Evolutionary conservation across 192 early-diverging fungal genomes (phyloP), one percentile per base, ranked within the genome.

Genomic region (Coemansia sp.): DNA sequence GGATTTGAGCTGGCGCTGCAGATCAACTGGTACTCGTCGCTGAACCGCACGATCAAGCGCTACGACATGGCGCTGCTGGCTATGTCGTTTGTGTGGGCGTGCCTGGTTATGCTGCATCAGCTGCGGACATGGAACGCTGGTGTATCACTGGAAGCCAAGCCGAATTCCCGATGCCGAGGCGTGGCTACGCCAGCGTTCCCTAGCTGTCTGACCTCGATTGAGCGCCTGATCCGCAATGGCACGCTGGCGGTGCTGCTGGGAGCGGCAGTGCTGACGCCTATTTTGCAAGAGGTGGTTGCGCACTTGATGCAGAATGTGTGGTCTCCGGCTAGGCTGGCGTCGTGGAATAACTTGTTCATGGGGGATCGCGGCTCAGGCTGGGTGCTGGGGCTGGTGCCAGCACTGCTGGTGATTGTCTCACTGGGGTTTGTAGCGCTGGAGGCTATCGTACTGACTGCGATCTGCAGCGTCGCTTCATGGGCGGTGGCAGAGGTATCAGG

Each of bases 51-150:
- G 37, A 79, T 90, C 7, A 89, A 90, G 67, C 84, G 92, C 34
- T 88, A 90, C 45, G 86, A 89, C 23, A 89, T 89, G 61, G 84
- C 86, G n/a, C 59, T 90, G 18, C 60, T 87, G n/a, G 86, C 86
- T 3, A 82, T 91, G 63, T 82, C 88, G 16, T 90, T 87, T 64
- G 76, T 90, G 7, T 87, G 87, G 59, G 84, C 87, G 0, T 68
- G 88, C 4, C 52, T 91, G 59, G 70, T 86, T 5, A 34, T 90
- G 23, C 61, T 72, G n/a, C 62, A 75, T 34, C 80, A 83, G 66
- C 47, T 83, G 52, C 66, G 64, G 10, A 20, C 53, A 37, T 82
- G 79, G 79, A 72, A 73, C 34, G 34, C 56, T 58, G 35, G 60
- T 12, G 58, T 25, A 53, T 34, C 45, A 23, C 13, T 38, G 6